Evolutionary conservation across 768 basidiomycete genomes (phyloP).

Genomic region (Tylopilus vinaceipallidus): DNA sequence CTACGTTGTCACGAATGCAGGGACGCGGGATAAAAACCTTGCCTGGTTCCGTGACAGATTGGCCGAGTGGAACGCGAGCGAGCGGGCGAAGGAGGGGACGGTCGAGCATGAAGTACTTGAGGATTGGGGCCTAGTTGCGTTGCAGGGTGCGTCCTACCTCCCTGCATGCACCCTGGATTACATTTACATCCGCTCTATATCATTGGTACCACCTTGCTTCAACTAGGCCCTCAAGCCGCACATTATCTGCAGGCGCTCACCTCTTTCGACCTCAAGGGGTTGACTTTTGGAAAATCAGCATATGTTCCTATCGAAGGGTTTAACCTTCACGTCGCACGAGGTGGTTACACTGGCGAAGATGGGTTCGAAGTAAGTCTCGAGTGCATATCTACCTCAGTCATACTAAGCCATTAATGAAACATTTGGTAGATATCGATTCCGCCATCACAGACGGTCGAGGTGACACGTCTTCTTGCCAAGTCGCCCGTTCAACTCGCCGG

Average conservation of each 20-base stretch:
- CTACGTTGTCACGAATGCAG: slow-evolving; percentile 97
- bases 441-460: slow-evolving; percentile 66
- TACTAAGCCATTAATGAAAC: background rate
- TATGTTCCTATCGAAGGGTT: slow-evolving; percentile 68
- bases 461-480: slow-evolving; percentile 61
- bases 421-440: slow-evolving; percentile 78
- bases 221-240: slow-evolving; percentile 76
- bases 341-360: slow-evolving; percentile 98
- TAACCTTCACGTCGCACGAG: slow-evolving; percentile 80
- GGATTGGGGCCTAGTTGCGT: slow-evolving; percentile 82
- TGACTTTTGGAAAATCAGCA: slow-evolving; percentile 85
- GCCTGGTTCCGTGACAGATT: slow-evolving; percentile 71
- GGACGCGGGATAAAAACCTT: slow-evolving; percentile 77
- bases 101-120: slow-evolving; percentile 84
- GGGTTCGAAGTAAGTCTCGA: slow-evolving; percentile 76
- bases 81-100: slow-evolving; percentile 45
- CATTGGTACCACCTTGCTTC: background rate
- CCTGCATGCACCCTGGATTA: background rate
- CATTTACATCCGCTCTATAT: background rate
- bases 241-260: slow-evolving; percentile 76
- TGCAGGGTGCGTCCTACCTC: slow-evolving; percentile 67
- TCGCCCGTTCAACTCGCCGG: slow-evolving; percentile 79
- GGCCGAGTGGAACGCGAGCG: slow-evolving; percentile 72
- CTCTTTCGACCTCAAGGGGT: slow-evolving; percentile 63
- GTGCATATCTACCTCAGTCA: background rate